Base-by-base conservation (phyloP, 495 filamentous ascomycete species). In the Xylaria curta region DNA sequence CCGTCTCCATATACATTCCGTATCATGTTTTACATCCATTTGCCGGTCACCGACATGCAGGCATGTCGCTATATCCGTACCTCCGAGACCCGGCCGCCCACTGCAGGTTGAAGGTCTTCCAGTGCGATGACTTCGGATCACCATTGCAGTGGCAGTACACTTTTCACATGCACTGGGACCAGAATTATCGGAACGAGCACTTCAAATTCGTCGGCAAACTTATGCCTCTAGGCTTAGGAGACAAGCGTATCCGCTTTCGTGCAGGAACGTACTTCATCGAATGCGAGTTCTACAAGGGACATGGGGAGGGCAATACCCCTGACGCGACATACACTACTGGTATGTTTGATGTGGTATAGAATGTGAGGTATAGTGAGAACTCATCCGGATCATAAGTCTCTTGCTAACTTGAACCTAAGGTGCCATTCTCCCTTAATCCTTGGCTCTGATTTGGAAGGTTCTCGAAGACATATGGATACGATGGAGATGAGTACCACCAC, bases 211-310 rank as follows among this genome's bases (percentile, higher is more conserved):
- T 42, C 42, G 42, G 33, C 40, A n/a, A 42, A 7, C 24, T 47
- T 2, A 24, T 24, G 61, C 42, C 36, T 1, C 38, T 24, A 0
- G 64, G 46, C 7, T 19, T 42, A 7, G 13, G 19, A 4, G 61
- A 64, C 3, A 60, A 10, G 7, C 58, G 33, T 13, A 60, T 36
- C 17, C 13, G n/a, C 9, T 56, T 56, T n/a, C 38, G 12, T 1
- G n/a, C 60, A 3, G 36, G 38, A 38, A 24, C 38, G 5, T 67
- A 67, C 36, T 67, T 53, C 21, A 24, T 54, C 19, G 31, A 36
- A 1, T 54, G 46, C 47, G 47, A 67, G 46, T 67, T 67, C 49
- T 67, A 67, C 10, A 67, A 46, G 31, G 64, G 64, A 40, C 64
- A 54, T 21, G 40, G 15, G 31, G 64, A 67, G 64, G 8, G 7